Evolutionary conservation across 140 eudicot species (phyloP).

Genomic region (Cichorium intybus): DNA sequence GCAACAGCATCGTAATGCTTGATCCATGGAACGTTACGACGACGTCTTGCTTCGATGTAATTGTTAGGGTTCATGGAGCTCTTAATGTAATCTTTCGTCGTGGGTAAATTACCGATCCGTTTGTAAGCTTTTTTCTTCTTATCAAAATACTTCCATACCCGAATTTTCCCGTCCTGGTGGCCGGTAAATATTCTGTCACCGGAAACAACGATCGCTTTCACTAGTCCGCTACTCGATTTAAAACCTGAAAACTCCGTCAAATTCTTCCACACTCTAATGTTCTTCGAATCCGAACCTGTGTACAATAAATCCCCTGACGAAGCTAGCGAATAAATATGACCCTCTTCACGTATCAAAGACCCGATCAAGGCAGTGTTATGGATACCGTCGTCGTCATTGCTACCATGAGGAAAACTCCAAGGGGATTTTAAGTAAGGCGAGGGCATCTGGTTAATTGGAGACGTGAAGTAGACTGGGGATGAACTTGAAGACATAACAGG

Average conservation of each 20-base stretch:
- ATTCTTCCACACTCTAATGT: constrained; percentile 54
- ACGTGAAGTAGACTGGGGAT: constrained; percentile 19
- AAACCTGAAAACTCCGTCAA: constrained; percentile 47
- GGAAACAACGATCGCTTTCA: constrained; percentile 47
- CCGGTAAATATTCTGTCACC: constrained; percentile 50
- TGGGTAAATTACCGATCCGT: constrained; percentile 49
- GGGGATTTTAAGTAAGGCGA: constrained; percentile 41
- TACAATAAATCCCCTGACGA: constrained; percentile 39
- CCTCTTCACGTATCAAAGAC: constrained; percentile 50
- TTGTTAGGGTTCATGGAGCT: constrained; percentile 51
- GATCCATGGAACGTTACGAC: constrained; percentile 46
- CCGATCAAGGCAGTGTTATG: constrained; percentile 36
- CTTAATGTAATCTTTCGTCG: too few relatives aligned
- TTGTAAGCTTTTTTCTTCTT: constrained; percentile 32
- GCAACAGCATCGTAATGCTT: constrained; percentile 59
- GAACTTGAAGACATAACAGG: constrained; percentile 17
- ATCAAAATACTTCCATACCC: constrained; percentile 37
- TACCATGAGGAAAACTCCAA: constrained; percentile 15
- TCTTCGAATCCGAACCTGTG: constrained; percentile 57
- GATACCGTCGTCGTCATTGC: neutral
- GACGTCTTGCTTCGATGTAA: constrained; percentile 40
- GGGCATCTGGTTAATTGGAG: constrained; percentile 33
- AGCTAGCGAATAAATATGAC: constrained; percentile 61
- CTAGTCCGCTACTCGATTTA: constrained; percentile 49
- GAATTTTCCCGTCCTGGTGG: constrained; percentile 62